Conservation (phyloP, 345 rosid genomes). For the Schrenkiella parvula region DNA sequence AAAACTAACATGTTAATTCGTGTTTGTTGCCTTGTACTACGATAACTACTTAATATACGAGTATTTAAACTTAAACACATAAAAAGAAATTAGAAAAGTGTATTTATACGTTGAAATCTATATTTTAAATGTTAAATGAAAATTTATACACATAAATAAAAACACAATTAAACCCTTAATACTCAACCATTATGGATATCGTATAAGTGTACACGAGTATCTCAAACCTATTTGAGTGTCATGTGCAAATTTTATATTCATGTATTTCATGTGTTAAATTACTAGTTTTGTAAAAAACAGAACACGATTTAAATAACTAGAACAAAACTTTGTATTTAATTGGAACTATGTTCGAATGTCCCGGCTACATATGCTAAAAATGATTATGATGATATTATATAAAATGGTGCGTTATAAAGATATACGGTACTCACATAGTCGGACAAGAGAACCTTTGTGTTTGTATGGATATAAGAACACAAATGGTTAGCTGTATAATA, state of each 20-base stretch:
- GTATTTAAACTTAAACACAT: too few relatives aligned
- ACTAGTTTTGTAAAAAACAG: too few relatives aligned
- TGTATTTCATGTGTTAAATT: too few relatives aligned
- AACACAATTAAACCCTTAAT: too few relatives aligned
- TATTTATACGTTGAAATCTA: background rate
- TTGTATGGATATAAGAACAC: background rate
- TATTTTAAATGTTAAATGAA: background rate
- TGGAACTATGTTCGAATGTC: background rate
- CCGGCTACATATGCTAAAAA: background rate
- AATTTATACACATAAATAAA: too few relatives aligned
- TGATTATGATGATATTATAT: background rate
- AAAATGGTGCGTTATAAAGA: background rate
- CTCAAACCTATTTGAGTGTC: too few relatives aligned
- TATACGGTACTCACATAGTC: background rate
- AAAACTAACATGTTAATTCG: background rate
- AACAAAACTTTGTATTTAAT: too few relatives aligned
- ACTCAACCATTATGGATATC: too few relatives aligned
- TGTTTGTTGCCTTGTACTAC: background rate
- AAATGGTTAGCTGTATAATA: background rate
- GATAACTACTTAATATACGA: too few relatives aligned
- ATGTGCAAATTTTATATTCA: too few relatives aligned
- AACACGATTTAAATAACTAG: too few relatives aligned
- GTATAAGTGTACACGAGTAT: too few relatives aligned
- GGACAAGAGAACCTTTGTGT: background rate
- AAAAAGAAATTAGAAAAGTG: background rate